Evolutionary conservation across 2,329 filamentous ascomycete genomes (phyloP), one percentile per base, ranked within the genome.

Genomic region (Trichoderma harzianum): DNA sequence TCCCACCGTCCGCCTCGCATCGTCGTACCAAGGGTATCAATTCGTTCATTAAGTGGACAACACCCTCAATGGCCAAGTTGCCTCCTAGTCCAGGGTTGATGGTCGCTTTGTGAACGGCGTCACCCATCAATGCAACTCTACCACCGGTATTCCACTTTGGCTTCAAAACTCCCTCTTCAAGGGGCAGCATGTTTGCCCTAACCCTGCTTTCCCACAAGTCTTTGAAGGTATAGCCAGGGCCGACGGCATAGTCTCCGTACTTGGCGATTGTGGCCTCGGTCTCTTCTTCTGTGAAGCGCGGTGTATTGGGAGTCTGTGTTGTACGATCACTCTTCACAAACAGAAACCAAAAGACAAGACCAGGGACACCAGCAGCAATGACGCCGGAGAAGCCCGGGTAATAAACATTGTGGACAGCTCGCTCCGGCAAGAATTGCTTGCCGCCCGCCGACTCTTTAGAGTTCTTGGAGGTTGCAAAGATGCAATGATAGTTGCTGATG

Each of bases 381-480:
- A 69, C 55, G 3, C 66, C 66, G 12, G 66, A 69, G 39, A 69
- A 69, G n/a, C 66, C 66, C 14, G 26, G 36, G 6, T 69, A 69
- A 18, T 69, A 69, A n/a, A 69, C 66, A 16, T 69, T 69, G 21
- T 61, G 66, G 11, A 61, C 66, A 2, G 34, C 36, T 3, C 66
- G 36, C 21, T 34, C 57, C 2, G 66, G 66, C 10, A 69, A 18
- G 16, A 69, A 69, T 11, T n/a, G n/a, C n/a, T 51, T 61, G 28
- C 66, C 66, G n/a, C 58, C 55, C n/a, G 66, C 57, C 5, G 63
- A 55, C 21, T 39, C 66, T 14, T 60, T 61, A 7, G 66, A 57
- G 43, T 69, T 69, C 16, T 51, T 69, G n/a, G 66, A 69, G 7
- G 66, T 69, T 47, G 36, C 66, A 26, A 69, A 69, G 14, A 69